A percentile compares a stretch with the other conserved stretches of the same genome.
These are phyloP conservation scores for Penicillium ucsense DNA, from an alignment of 495 filamentous ascomycete genomes.

Conservation along the genomic window DNA sequence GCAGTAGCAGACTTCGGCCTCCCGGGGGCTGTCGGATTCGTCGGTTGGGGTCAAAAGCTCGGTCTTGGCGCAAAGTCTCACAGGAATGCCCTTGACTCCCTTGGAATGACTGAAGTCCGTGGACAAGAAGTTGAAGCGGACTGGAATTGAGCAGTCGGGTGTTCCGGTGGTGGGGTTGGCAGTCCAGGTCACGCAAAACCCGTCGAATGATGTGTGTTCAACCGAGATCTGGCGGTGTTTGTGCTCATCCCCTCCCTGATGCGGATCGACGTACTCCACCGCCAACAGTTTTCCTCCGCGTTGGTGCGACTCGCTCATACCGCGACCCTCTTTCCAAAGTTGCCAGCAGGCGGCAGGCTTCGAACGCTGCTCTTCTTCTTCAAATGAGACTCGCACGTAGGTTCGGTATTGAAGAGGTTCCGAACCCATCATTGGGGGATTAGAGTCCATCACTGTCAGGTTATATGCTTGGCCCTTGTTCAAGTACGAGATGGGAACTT, in stretches of 20 bases:
- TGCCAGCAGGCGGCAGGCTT: slow-evolving; percentile 82
- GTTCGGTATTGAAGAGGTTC: slow-evolving; percentile 60
- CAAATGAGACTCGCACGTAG: slow-evolving; percentile 81
- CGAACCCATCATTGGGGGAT: slow-evolving; percentile 37
- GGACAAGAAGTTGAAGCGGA: slow-evolving; percentile 93
- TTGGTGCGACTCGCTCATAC: slow-evolving; percentile 82
- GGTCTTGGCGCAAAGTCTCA: slow-evolving; percentile 83
- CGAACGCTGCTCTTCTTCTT: slow-evolving; percentile 77
- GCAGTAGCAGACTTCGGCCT: slow-evolving; percentile 74
- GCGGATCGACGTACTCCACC: slow-evolving; percentile 79
- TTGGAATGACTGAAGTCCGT: slow-evolving; percentile 97
- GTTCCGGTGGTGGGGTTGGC: slow-evolving; percentile 47
- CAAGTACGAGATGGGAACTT: slow-evolving; percentile 87
- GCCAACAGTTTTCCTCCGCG: slow-evolving; percentile 78
- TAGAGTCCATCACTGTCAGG: slow-evolving; percentile 59
- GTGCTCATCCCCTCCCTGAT: slow-evolving; percentile 52
- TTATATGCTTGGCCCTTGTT: slow-evolving; percentile 95
- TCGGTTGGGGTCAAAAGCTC: slow-evolving; percentile 40
- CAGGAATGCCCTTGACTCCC: slow-evolving; percentile 89
- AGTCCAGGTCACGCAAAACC: slow-evolving; percentile 82
- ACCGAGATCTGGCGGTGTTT: slow-evolving; percentile 67
- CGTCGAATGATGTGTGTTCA: slow-evolving; percentile 76
- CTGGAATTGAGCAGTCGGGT: slow-evolving; percentile 66
- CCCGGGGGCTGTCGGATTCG: slow-evolving; percentile 28
- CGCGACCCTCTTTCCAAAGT: slow-evolving; percentile 88